These are phyloP conservation scores for Talaromyces piceae DNA, from an alignment of 2,329 filamentous ascomycete genomes.

Conservation along the genomic window DNA sequence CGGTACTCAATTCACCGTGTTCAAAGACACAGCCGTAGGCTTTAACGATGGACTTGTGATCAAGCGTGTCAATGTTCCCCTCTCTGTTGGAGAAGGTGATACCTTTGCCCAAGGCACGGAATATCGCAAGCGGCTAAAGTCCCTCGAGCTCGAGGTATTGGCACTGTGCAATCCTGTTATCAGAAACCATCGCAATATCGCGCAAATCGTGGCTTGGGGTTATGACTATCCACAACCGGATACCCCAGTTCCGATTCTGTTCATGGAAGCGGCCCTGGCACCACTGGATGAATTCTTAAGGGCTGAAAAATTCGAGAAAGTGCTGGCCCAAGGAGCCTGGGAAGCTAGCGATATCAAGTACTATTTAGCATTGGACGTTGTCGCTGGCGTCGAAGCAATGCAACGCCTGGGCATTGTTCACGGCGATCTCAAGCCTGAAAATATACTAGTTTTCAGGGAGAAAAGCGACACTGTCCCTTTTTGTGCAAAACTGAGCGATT, in stretches of 20 bases:
- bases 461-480: slow-evolving; percentile 17
- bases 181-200: slow-evolving; percentile 21
- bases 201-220: slow-evolving; percentile 19
- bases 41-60: slow-evolving; percentile 19
- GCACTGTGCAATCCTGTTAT: slow-evolving; percentile 21
- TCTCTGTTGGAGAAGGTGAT: slow-evolving; percentile 14
- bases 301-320: slow-evolving; percentile 9
- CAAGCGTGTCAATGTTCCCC: slow-evolving; percentile 22
- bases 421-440: slow-evolving; percentile 24
- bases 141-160: slow-evolving; percentile 19
- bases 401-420: slow-evolving; percentile 21
- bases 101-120: slow-evolving; percentile 18
- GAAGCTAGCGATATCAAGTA: slow-evolving; percentile 14
- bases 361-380: slow-evolving; percentile 19
- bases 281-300: slow-evolving; percentile 19
- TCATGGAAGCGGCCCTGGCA: slow-evolving; percentile 21
- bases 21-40: slow-evolving; percentile 13
- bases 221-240: slow-evolving; percentile 22
- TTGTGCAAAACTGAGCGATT: slow-evolving; percentile 22
- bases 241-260: slow-evolving; percentile 20
- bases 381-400: slow-evolving; percentile 19
- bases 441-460: slow-evolving; percentile 21
- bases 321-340: slow-evolving; percentile 1
- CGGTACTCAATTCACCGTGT: slow-evolving; percentile 22
- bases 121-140: slow-evolving; percentile 19